Percentiles rank a stretch among this genome's conserved stretches.
These are phyloP conservation scores for Calonectria pauciramosa DNA, from an alignment of 2,329 filamentous ascomycete species.

Conservation along the genomic window DNA sequence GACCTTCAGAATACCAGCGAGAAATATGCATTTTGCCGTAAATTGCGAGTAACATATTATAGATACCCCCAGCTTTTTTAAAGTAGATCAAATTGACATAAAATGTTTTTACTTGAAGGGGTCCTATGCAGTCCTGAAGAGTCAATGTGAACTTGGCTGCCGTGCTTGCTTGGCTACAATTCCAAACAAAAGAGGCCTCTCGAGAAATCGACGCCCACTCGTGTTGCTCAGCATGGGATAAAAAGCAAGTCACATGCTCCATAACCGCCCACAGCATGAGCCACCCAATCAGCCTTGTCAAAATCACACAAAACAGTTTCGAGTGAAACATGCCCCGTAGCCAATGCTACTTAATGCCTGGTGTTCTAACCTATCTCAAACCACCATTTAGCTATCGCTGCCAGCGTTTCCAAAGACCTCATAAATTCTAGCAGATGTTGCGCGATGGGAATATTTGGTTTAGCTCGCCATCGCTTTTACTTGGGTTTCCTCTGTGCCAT, in stretches of 20 bases:
- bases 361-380: neutral
- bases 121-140: neutral
- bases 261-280: neutral
- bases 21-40: neutral
- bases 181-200: neutral
- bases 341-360: neutral
- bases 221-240: neutral
- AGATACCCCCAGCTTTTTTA: neutral
- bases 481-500: neutral
- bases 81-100: no score
- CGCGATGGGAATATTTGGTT: neutral
- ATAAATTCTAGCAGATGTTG: neutral
- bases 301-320: neutral
- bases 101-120: neutral
- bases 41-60: neutral
- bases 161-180: neutral
- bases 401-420: neutral
- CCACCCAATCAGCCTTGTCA: neutral
- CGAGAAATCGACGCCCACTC: neutral
- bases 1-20: neutral
- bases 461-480: neutral
- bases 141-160: neutral
- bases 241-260: neutral
- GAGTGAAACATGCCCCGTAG: neutral
- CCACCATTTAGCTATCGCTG: neutral